These are phyloP conservation scores for Colletotrichum nymphaeae DNA, from an alignment of 2,329 filamentous ascomycete genomes.

Conservation along the genomic window DNA sequence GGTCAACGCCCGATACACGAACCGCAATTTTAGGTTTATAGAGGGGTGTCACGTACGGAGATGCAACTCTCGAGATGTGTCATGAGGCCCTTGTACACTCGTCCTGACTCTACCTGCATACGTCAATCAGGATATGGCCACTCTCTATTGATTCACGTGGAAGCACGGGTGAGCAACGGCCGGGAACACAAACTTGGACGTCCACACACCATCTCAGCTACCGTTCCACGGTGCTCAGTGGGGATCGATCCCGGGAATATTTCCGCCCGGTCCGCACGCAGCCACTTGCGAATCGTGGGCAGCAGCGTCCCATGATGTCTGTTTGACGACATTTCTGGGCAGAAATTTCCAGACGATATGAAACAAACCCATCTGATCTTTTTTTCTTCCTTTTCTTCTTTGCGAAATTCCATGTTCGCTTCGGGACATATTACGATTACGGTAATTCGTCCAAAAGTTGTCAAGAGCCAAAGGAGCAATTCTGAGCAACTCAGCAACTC, in stretches of 20 bases:
- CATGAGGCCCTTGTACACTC: slow-evolving; percentile 19
- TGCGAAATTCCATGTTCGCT: neutral
- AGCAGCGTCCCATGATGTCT: slow-evolving; percentile 13
- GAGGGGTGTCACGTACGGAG: slow-evolving; percentile 27
- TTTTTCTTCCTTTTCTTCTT: neutral
- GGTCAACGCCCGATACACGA: slow-evolving; percentile 25
- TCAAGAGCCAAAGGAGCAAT: slow-evolving; percentile 4
- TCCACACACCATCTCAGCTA: slow-evolving; percentile 17
- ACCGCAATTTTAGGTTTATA: slow-evolving; percentile 32
- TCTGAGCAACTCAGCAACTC: neutral
- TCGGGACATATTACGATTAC: slow-evolving; percentile 1
- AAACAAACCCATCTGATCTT: slow-evolving; percentile 27
- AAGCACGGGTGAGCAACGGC: slow-evolving; percentile 27
- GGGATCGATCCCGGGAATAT: slow-evolving; percentile 29
- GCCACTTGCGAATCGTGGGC: slow-evolving; percentile 23
- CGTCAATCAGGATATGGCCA: slow-evolving; percentile 27
- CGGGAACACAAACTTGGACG: slow-evolving; percentile 7
- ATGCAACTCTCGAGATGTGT: slow-evolving; percentile 28
- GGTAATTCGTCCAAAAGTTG: neutral
- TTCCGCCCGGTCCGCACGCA: slow-evolving; percentile 23
- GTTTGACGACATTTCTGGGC: slow-evolving; percentile 5
- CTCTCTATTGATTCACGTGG: slow-evolving; percentile 27
- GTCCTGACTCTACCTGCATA: slow-evolving; percentile 29
- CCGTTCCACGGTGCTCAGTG: slow-evolving; percentile 7
- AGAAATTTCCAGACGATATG: slow-evolving; percentile 20